Percentiles rank a stretch among this genome's conserved stretches.
Evolutionary conservation across 139 green algal genomes (phyloP).

Genomic region (Chlorella ohadii): DNA sequence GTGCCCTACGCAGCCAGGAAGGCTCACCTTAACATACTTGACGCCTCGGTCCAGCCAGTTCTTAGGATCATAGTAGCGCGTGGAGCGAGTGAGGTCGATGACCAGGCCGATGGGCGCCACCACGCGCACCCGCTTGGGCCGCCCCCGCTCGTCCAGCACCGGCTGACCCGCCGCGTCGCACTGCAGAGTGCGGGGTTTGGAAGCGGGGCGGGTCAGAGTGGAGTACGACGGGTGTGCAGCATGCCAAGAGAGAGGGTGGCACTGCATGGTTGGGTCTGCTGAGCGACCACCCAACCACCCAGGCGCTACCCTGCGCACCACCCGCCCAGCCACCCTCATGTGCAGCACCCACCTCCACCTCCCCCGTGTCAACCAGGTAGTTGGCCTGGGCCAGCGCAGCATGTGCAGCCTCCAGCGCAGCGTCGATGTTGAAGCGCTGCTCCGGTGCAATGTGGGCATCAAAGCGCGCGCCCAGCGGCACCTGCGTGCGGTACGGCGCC

Average conservation of each 20-base stretch:
- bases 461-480: conserved; percentile 42
- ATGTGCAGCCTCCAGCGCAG: background rate
- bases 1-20: too few species aligned
- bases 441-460: conserved; percentile 21
- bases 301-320: too few species aligned
- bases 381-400: too few species aligned
- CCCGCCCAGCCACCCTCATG: too few species aligned
- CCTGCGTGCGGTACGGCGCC: too few species aligned
- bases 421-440: conserved; percentile 37
- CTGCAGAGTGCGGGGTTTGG: background rate
- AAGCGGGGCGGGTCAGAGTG: too few species aligned
- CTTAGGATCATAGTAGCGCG: conserved; percentile 88
- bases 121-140: background rate
- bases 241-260: too few species aligned
- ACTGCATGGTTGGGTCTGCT: too few species aligned
- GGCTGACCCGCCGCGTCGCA: background rate
- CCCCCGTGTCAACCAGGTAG: too few species aligned
- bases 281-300: too few species aligned
- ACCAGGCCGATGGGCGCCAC: conserved; percentile 74
- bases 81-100: conserved; percentile 94
- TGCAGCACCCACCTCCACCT: background rate
- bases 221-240: too few species aligned
- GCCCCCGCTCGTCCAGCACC: background rate
- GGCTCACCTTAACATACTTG: conserved; percentile 69
- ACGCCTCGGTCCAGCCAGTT: conserved; percentile 52